phyloP scores from a whole-genome alignment of 2,329 filamentous ascomycete genomes.

The Thyridium curvatum region DNA sequence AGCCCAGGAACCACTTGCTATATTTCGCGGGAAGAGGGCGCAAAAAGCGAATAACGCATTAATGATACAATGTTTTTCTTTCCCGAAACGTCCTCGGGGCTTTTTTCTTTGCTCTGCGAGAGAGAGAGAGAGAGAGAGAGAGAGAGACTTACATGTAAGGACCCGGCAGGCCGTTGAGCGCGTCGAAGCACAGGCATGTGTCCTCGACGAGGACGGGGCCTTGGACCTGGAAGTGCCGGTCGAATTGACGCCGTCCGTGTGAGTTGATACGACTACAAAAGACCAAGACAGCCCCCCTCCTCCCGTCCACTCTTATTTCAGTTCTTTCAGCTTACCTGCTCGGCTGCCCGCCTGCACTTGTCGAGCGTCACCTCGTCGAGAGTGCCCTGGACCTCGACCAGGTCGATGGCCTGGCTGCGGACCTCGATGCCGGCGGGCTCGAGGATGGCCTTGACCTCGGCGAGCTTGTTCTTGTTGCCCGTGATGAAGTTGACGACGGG shows the following conservation, averaged over 20 bases:
- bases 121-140: neutral
- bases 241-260: too few relatives aligned
- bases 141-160: slow-evolving; percentile 79
- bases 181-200: slow-evolving; percentile 88
- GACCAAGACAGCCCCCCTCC: slow-evolving; percentile 1
- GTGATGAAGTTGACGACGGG: slow-evolving; percentile 82
- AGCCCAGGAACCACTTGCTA: slow-evolving; percentile 91
- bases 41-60: too few relatives aligned
- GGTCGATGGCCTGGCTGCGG: slow-evolving; percentile 67
- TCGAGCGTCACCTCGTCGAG: slow-evolving; percentile 86
- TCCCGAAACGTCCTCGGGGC: too few relatives aligned
- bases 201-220: slow-evolving; percentile 94
- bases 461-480: slow-evolving; percentile 89
- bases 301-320: too few relatives aligned
- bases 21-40: too few relatives aligned
- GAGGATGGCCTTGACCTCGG: slow-evolving; percentile 84
- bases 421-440: slow-evolving; percentile 63
- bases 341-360: slow-evolving; percentile 79
- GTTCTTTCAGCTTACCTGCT: slow-evolving; percentile 63
- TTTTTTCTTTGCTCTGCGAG: too few relatives aligned
- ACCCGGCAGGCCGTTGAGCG: slow-evolving; percentile 83
- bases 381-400: slow-evolving; percentile 85
- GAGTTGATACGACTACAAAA: neutral
- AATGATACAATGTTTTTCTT: too few relatives aligned
- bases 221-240: slow-evolving; percentile 67